Base-by-base conservation (phyloP, 2,329 filamentous ascomycete genomes). In the Fusarium nurragi region DNA sequence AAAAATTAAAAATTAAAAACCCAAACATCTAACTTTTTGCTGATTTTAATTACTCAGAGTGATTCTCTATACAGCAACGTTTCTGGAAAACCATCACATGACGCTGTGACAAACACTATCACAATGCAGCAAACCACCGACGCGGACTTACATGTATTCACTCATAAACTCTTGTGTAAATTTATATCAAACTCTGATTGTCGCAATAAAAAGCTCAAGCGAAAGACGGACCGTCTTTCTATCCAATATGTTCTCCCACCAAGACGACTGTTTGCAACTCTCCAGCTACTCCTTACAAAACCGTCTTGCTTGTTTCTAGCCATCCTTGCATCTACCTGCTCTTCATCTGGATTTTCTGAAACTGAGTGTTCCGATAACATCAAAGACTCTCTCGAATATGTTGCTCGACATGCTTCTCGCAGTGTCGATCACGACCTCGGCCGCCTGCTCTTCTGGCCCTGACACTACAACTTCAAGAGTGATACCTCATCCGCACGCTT, bases 41-140 rank as follows among this genome's bases (percentile, higher is more conserved):
- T n/a, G 16, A 34, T 8, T 34, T 2, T 18, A n/a, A n/a, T 18
- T n/a, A 10, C 9, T 9, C 32, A 7, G 13, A 19, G 13, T 28
- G 18, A 14, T 23, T 26, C 6, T 14, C 16, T 16, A 14, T 13
- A 40, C 16, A 30, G 9, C 19, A 19, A 12, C n/a, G 11, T 18
- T 19, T 37, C 26, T 60, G 22, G 37, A 26, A n/a, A 23, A 21
- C 13, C 14, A 32, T 40, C 43, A 39, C 26, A 25, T 41, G 34
- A 37, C 18, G 7, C n/a, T 19, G 54, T 62, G 50, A 57, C 57
- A 62, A 62, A 41, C 39, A n/a, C 23, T 32, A 21, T n/a, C 3
- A 30, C 14, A 25, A 34, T n/a, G n/a, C 23, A 37, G 34, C 57
- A 57, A 62, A 57, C 57, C 34, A 62, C 44, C 37, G 34, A 37